Base-by-base conservation (phyloP, 2,329 filamentous ascomycete species). In the Mariannaea elegans region DNA sequence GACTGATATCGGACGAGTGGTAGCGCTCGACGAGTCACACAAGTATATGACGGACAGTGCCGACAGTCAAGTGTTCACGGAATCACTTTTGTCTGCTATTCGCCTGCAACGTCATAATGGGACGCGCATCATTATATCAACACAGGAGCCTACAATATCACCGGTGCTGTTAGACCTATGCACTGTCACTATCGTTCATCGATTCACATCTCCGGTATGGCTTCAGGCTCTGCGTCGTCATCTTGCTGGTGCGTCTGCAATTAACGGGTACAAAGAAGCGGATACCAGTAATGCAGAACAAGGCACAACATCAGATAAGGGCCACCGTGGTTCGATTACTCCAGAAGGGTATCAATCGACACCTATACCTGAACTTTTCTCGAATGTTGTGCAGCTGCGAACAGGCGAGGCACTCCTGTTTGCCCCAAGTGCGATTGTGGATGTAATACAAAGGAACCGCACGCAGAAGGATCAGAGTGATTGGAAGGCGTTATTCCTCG, bases 11-110 rank as follows among this genome's bases (percentile, higher is more conserved):
- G 86, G 89, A 1, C 82, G 87, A 4, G 79, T 93, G 34, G 75
- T 94, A 13, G 90, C 89, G 0, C 78, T 94, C 0, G 91, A 94
- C 62, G 90, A 94, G 71, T 91, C 91, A 0, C 91, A 95, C 71
- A 93, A 93, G 76, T 92, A 88, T 71, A 87, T 92, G 82, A 84
- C 81, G 12, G 63, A 68, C 7, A 82, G 83, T 0, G 72, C 80
- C 0, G 86, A 88, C 38, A 84, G 85, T 1, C 72, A 77, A 2
- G 77, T 77, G 0, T 80, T 94, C 24, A 93, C 89, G 0, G 80
- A 89, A 6, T 80, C 81, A 0, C 78, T 94, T 0, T 77, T 92
- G 0, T 78, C 81, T 0, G 83, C 85, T 0, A 89, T 94, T 64
- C 84, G 91, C 0, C 80, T 89, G 16, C 90, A 94, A 73, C 86